Evolutionary conservation across 2,329 filamentous ascomycete species (phyloP).

Genomic region (Aspergillus sp.): DNA sequence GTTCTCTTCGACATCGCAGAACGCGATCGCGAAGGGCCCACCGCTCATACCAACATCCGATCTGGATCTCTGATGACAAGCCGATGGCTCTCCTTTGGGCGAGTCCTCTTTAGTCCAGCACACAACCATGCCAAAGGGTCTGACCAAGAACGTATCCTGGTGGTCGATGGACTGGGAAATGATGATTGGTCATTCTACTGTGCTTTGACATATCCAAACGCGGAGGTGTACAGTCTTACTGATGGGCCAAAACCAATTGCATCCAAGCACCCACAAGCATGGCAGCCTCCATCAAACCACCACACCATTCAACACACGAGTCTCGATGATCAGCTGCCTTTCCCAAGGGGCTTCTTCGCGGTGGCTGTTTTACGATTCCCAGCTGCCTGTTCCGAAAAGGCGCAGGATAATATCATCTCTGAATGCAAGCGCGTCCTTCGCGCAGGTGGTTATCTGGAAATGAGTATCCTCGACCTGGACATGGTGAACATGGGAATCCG

Average conservation of each 20-base stretch:
- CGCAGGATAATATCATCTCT: conserved; percentile 47
- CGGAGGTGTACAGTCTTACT: conserved; percentile 48
- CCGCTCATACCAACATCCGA: conserved; percentile 48
- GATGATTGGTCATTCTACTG: conserved; percentile 57
- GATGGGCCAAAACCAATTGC: conserved; percentile 35
- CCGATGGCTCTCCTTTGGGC: conserved; percentile 53
- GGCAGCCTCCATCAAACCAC: conserved; percentile 46
- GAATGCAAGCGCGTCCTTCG: conserved; percentile 53
- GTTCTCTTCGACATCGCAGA: conserved; percentile 43
- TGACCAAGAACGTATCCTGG: conserved; percentile 47
- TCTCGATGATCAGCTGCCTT: conserved; percentile 47
- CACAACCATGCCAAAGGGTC: conserved; percentile 47
- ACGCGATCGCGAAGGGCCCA: conserved; percentile 43
- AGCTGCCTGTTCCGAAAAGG: conserved; percentile 45
- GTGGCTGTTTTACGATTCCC: conserved; percentile 51
- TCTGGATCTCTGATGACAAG: conserved; percentile 55
- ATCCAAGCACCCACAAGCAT: conserved; percentile 42
- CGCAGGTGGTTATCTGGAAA: conserved; percentile 52
- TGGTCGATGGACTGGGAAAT: conserved; percentile 54
- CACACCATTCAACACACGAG: conserved; percentile 45
- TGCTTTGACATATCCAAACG: conserved; percentile 50
- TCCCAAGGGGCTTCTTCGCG: conserved; percentile 50
- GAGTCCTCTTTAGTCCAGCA: conserved; percentile 53
- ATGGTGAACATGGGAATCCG: conserved; percentile 53
- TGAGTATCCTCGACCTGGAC: conserved; percentile 52